Percentiles rank a stretch among this genome's conserved stretches.
Evolutionary conservation across 371 early-diverging fungal genomes (phyloP).

Genomic region (Lichtheimia hyalospora): DNA sequence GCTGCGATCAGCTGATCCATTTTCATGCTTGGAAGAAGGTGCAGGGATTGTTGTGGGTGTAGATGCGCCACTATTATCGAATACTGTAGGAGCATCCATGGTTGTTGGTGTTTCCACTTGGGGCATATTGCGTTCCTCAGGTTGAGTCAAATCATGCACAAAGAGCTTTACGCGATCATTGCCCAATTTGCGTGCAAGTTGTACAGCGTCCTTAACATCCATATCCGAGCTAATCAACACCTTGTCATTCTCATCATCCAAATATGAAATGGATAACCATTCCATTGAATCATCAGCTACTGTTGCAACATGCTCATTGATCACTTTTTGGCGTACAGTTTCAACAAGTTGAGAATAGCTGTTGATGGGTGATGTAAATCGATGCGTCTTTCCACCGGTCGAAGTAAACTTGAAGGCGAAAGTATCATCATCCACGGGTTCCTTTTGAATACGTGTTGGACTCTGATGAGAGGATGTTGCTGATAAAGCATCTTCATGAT

Average conservation of each 20-base stretch:
- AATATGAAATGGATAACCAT: slow-evolving; percentile 66
- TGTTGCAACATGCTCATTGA: slow-evolving; percentile 13
- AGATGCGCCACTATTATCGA: neutral
- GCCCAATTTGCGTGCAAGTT: slow-evolving; percentile 65
- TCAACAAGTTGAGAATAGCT: slow-evolving; percentile 18
- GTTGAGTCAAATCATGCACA: slow-evolving; percentile 45
- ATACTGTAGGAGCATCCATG: neutral
- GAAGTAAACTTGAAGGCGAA: slow-evolving; percentile 32
- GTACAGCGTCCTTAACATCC: slow-evolving; percentile 80
- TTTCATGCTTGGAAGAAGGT: neutral
- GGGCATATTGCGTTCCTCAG: neutral
- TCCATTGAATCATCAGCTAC: slow-evolving; percentile 10
- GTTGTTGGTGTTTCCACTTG: neutral
- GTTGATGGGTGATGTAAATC: slow-evolving; percentile 17
- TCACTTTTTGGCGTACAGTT: slow-evolving; percentile 20
- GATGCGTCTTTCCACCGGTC: slow-evolving; percentile 27
- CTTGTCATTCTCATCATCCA: slow-evolving; percentile 88
- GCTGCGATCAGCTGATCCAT: neutral
- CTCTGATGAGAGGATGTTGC: slow-evolving; percentile 13
- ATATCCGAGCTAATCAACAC: slow-evolving; percentile 71
- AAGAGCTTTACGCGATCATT: slow-evolving; percentile 73
- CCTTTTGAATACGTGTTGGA: neutral
- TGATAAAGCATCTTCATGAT: slow-evolving; percentile 22
- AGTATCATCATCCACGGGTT: slow-evolving; percentile 2
- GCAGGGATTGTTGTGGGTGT: neutral